Conservation (phyloP, 108 stramenopile species). For the Cylindrotheca fusiformis region DNA sequence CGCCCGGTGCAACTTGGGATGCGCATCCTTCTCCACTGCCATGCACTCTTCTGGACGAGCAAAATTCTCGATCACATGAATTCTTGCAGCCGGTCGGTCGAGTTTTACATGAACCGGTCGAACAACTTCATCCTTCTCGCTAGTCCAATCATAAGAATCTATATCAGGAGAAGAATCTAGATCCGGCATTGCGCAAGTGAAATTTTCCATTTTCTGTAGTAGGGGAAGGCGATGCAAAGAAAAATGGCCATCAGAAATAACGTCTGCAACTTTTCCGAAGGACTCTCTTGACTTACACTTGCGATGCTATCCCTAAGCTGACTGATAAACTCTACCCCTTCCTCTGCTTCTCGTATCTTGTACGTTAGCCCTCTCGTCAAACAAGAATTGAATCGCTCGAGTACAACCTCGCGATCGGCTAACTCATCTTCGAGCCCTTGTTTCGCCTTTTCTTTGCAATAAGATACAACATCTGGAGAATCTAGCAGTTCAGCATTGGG, state of each 20-base stretch:
- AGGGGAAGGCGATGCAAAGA: conserved; percentile 1
- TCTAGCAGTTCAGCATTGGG: not conserved
- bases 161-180: conserved; percentile 48
- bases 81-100: conserved; percentile 60
- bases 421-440: not conserved
- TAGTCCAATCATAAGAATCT: conserved; percentile 18
- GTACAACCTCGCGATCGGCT: not conserved
- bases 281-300: not conserved
- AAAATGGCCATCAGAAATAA: too few species aligned
- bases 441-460: not conserved
- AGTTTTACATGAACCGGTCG: conserved; percentile 51
- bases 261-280: too few species aligned
- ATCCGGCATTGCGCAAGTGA: conserved; percentile 57
- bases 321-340: not conserved
- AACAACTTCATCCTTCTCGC: conserved; percentile 23
- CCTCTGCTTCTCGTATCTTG: not conserved
- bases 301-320: not conserved
- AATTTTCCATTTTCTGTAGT: conserved; percentile 47
- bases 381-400: not conserved
- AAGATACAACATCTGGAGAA: not conserved
- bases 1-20: conserved; percentile 56
- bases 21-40: conserved; percentile 59
- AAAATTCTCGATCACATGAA: conserved; percentile 78
- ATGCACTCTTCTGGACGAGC: conserved; percentile 72
- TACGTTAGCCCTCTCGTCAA: not conserved